Percentiles rank a stretch among this genome's conserved stretches.
Conservation (phyloP, 2,329 filamentous ascomycete genomes). For the Colletotrichum camelliae region DNA sequence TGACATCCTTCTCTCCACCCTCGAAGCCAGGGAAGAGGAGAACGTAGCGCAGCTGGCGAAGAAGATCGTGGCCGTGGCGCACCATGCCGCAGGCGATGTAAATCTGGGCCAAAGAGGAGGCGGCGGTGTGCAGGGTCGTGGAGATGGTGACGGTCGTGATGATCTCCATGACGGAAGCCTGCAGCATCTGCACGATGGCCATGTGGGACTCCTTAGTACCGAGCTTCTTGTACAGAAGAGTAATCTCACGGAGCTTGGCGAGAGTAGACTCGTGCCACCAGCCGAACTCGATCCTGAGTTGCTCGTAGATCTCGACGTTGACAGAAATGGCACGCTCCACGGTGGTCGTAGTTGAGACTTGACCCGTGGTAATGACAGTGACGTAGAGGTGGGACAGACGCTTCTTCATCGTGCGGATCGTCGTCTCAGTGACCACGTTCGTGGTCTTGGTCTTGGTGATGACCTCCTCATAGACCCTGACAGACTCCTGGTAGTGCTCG, state of each 20-base stretch:
- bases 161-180: constrained; percentile 44
- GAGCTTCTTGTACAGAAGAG: constrained; percentile 44
- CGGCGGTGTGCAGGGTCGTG: constrained; percentile 53
- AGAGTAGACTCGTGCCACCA: constrained; percentile 52
- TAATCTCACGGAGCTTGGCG: constrained; percentile 45
- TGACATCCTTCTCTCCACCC: constrained; percentile 26
- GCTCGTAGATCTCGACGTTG: constrained; percentile 45
- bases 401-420: constrained; percentile 51
- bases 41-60: constrained; percentile 55
- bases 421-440: constrained; percentile 39
- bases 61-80: constrained; percentile 44
- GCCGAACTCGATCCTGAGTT: constrained; percentile 47
- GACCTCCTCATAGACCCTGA: constrained; percentile 51
- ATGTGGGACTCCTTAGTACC: constrained; percentile 40
- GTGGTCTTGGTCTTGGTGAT: constrained; percentile 38
- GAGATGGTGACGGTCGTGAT: constrained; percentile 40
- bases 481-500: constrained; percentile 46
- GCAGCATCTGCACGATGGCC: constrained; percentile 43
- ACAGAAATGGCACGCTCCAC: constrained; percentile 36
- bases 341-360: constrained; percentile 37
- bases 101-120: constrained; percentile 49
- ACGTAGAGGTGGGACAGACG: constrained; percentile 53
- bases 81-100: constrained; percentile 47
- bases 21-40: constrained; percentile 51
- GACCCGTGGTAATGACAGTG: constrained; percentile 40